Percentiles rank a stretch among this genome's conserved stretches.
Conservation (phyloP, 768 basidiomycete genomes). For the Russula olivacea region DNA sequence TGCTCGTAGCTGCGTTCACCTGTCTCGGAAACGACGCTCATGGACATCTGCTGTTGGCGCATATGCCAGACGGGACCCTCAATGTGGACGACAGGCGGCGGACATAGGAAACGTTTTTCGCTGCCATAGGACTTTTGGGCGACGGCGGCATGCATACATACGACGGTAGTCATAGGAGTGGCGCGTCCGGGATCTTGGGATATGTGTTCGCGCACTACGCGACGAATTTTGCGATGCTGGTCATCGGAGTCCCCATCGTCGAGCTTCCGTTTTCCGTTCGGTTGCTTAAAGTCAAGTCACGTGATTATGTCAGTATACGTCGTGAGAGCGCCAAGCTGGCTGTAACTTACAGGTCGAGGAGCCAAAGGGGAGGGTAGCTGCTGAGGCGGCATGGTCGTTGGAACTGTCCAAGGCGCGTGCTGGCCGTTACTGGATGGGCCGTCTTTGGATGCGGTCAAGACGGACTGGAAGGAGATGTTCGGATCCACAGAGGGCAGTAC, state of each 20-base stretch:
- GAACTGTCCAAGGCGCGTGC: constrained; percentile 26
- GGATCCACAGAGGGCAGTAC: constrained; percentile 18
- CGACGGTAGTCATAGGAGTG: constrained; percentile 85
- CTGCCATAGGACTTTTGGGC: constrained; percentile 96
- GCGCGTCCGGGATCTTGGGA: constrained; percentile 68
- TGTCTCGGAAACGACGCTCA: constrained; percentile 79
- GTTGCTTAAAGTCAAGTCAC: constrained; percentile 26
- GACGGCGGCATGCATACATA: constrained; percentile 86
- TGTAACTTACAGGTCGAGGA: constrained; percentile 20
- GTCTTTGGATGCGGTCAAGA: constrained; percentile 26
- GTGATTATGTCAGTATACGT: constrained; percentile 11
- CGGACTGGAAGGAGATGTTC: constrained; percentile 28
- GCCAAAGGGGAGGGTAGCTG: constrained; percentile 20
- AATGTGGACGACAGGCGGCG: constrained; percentile 89
- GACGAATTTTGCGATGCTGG: constrained; percentile 72
- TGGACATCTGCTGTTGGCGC: constrained; percentile 72
- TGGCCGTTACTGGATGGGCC: constrained; percentile 22
- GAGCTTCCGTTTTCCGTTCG: constrained; percentile 65
- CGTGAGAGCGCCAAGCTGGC: background rate
- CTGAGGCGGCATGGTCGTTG: constrained; percentile 11
- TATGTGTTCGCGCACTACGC: constrained; percentile 78
- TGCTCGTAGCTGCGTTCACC: constrained; percentile 83
- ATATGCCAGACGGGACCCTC: constrained; percentile 85
- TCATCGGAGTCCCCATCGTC: constrained; percentile 58
- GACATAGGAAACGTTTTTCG: constrained; percentile 91